Percentiles rank a stretch among this genome's conserved stretches.
Evolutionary conservation across 2,329 filamentous ascomycete genomes (phyloP).

Genomic region (Curvularia verruculosa): DNA sequence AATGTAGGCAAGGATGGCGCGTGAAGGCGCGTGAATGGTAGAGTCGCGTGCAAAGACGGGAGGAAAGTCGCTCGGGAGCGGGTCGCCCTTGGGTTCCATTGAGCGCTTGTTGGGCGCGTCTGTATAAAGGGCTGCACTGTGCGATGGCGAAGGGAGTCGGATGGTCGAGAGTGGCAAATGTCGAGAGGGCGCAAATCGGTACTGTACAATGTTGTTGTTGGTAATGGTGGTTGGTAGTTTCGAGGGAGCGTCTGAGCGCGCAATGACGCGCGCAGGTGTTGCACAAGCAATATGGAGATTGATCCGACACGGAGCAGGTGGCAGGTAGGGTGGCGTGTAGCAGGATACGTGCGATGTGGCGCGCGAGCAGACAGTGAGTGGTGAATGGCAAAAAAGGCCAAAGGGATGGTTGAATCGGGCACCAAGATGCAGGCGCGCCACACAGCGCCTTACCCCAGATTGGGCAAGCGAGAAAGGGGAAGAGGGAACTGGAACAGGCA

Average conservation of each 20-base stretch:
- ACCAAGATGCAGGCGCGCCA: conserved; percentile 10
- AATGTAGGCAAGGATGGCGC: conserved; percentile 10
- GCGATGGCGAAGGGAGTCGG: neutral
- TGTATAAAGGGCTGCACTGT: neutral
- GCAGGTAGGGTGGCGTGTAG: neutral
- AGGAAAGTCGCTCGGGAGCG: conserved; percentile 46
- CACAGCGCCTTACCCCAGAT: conserved; percentile 16
- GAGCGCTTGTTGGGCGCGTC: neutral
- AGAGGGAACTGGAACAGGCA: no score
- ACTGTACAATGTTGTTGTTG: neutral
- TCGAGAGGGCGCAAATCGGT: neutral
- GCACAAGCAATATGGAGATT: conserved; percentile 25
- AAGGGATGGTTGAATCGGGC: conserved; percentile 19
- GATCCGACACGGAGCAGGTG: neutral
- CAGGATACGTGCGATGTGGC: neutral
- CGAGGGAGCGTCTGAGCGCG: neutral
- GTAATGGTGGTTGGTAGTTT: neutral
- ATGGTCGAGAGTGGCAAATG: neutral
- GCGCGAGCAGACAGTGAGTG: neutral
- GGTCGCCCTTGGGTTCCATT: conserved; percentile 46
- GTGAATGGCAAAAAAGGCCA: conserved; percentile 4
- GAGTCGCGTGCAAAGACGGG: conserved; percentile 36
- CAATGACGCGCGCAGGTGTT: conserved; percentile 2
- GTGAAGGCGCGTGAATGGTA: conserved; percentile 7
- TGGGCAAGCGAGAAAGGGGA: conserved; percentile 16